Percentiles rank a stretch among this genome's conserved stretches.
Conservation (phyloP, 1,284 basidiomycete species). For the Apiotrichum mycotoxinovorans region DNA sequence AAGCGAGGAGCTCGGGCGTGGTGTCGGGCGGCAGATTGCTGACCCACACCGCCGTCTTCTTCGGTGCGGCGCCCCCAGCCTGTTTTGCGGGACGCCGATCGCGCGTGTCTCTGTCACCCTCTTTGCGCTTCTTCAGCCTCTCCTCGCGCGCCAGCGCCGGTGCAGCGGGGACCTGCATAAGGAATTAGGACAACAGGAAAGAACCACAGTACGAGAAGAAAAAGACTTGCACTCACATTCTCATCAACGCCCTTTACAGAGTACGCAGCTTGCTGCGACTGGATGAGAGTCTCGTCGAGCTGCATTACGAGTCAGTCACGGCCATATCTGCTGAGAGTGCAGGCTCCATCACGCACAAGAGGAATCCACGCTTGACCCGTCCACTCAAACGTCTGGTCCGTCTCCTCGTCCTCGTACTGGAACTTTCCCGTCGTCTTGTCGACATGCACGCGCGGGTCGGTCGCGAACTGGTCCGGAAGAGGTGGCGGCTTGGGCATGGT, state of each 20-base stretch:
- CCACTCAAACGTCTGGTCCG: constrained; percentile 82
- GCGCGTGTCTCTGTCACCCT: constrained; percentile 38
- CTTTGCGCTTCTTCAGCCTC: constrained; percentile 58
- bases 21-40: constrained; percentile 77
- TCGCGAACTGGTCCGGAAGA: constrained; percentile 60
- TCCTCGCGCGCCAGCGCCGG: constrained; percentile 68
- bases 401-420: constrained; percentile 80
- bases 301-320: neutral
- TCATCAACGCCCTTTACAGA: constrained; percentile 86
- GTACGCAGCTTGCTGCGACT: constrained; percentile 87
- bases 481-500: constrained; percentile 35
- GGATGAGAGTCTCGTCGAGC: constrained; percentile 77
- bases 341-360: constrained; percentile 61
- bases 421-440: constrained; percentile 73
- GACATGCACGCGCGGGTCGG: constrained; percentile 68
- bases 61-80: constrained; percentile 25
- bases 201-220: neutral
- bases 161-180: constrained; percentile 68
- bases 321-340: neutral
- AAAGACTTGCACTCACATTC: constrained; percentile 58
- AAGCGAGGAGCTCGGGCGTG: constrained; percentile 68
- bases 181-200: neutral
- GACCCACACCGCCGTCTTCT: constrained; percentile 91
- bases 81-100: constrained; percentile 58
- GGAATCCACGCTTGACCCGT: constrained; percentile 73